Evolutionary conservation across 306 rosid genomes (phyloP).

Genomic region (Carpinus viminea): DNA sequence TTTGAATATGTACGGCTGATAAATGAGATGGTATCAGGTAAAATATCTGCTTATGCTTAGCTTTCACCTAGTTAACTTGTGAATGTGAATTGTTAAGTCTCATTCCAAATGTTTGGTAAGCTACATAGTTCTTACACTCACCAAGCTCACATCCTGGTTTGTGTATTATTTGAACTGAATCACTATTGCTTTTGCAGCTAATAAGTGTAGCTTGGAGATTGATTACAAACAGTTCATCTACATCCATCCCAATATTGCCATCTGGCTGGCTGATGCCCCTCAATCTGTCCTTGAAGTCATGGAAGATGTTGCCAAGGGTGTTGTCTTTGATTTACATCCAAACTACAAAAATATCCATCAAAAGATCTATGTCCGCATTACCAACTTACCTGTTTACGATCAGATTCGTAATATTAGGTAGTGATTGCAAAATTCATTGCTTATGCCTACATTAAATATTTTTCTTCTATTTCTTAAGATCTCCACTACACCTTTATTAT

Average conservation of each 20-base stretch:
- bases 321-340: conserved; percentile 83
- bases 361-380: conserved; percentile 84
- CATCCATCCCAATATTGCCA: conserved; percentile 96
- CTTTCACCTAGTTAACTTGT: conserved; percentile 7
- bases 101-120: background rate
- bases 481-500: background rate
- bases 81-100: background rate
- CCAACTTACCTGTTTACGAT: conserved; percentile 91
- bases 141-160: background rate
- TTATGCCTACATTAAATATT: background rate
- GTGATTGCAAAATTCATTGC: background rate
- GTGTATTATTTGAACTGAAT: conserved; percentile 6
- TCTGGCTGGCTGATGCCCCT: conserved; percentile 99
- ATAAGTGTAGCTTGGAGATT: conserved; percentile 90
- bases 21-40: conserved; percentile 97
- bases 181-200: conserved; percentile 56
- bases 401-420: conserved; percentile 99
- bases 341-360: conserved; percentile 85
- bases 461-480: background rate
- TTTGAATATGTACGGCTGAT: conserved; percentile 80
- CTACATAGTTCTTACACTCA: background rate
- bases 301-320: conserved; percentile 96
- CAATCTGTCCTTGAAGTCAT: conserved; percentile 95
- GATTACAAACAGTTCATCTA: conserved; percentile 93
- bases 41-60: conserved; percentile 1